phyloP scores from a whole-genome alignment of 768 basidiomycete species.

The Cystobasidium onofrii region DNA sequence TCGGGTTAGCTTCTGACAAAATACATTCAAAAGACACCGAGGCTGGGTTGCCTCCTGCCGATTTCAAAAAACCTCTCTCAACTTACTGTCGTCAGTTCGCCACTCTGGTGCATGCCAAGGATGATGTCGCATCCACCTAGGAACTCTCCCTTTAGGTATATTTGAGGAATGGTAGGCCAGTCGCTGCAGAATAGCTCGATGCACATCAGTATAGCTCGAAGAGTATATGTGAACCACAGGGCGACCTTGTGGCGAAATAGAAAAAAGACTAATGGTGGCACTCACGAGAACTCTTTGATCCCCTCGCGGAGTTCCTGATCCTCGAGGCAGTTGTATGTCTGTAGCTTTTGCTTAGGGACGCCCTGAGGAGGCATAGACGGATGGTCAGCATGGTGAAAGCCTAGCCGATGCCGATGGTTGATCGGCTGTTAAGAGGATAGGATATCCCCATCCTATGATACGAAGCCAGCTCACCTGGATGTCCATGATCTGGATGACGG shows the following conservation, averaged over 20 bases:
- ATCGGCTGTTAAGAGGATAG: no score
- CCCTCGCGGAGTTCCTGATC: constrained; percentile 71
- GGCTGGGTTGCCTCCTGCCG: no score
- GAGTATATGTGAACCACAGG: no score
- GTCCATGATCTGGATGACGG: constrained; percentile 81
- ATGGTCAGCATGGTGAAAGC: not conserved
- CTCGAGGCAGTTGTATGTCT: constrained; percentile 81
- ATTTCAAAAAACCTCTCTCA: no score
- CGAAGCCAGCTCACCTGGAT: constrained; percentile 42
- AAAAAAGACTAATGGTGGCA: constrained; percentile 36
- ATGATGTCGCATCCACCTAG: constrained; percentile 95
- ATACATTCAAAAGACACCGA: no score
- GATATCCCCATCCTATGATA: not conserved
- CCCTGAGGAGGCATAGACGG: constrained; percentile 52
- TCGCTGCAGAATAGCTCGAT: no score
- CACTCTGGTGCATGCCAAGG: constrained; percentile 88
- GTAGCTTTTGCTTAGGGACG: constrained; percentile 69
- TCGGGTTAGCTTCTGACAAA: not conserved
- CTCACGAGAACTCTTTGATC: constrained; percentile 96
- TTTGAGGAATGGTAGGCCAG: constrained; percentile 95
- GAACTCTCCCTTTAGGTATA: constrained; percentile 91
- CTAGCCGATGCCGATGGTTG: not conserved
- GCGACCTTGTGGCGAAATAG: not conserved
- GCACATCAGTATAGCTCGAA: no score
- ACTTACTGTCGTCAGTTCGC: constrained; percentile 70